A percentile compares a stretch with the other conserved stretches of the same genome.
Evolutionary conservation across 306 rosid species (phyloP).

Genomic region (Corylus avellana): DNA sequence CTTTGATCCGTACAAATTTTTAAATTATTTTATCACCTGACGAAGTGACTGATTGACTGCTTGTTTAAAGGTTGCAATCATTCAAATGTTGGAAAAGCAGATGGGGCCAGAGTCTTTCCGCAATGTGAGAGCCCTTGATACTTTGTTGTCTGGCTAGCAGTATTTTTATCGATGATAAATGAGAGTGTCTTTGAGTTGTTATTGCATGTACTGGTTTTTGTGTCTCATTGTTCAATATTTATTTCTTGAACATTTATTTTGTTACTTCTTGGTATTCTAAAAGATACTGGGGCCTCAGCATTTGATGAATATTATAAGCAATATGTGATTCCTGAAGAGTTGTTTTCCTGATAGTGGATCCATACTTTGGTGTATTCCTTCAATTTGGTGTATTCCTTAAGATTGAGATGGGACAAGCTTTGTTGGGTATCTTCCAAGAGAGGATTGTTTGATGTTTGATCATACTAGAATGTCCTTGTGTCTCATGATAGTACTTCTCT

Average conservation of each 20-base stretch:
- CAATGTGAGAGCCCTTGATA: slow-evolving; percentile 55
- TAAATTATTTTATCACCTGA: background rate
- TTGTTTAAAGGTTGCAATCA: slow-evolving; percentile 77
- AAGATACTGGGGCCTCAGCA: background rate
- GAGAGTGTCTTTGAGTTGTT: slow-evolving; percentile 1
- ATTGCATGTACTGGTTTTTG: slow-evolving; percentile 5
- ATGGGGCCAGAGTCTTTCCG: slow-evolving; percentile 99
- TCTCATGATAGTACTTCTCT: too few species aligned
- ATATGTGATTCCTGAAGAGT: background rate
- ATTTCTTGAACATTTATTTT: too few species aligned
- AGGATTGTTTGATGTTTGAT: too few species aligned
- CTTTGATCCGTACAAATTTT: background rate
- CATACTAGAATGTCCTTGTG: too few species aligned
- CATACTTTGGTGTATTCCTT: background rate
- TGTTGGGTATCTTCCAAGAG: too few species aligned
- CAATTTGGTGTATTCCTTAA: too few species aligned
- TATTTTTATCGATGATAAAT: slow-evolving; percentile 5
- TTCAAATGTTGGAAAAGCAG: slow-evolving; percentile 98
- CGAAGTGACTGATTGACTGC: background rate
- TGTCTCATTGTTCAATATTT: background rate
- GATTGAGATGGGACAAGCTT: too few species aligned
- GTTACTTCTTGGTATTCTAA: background rate
- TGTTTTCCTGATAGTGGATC: slow-evolving; percentile 7
- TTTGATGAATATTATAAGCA: background rate
- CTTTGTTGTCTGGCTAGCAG: slow-evolving; percentile 12